Evolutionary conservation across 768 basidiomycete species (phyloP), one percentile per base, ranked within the genome.

Genomic region (Pisolithus orientalis): DNA sequence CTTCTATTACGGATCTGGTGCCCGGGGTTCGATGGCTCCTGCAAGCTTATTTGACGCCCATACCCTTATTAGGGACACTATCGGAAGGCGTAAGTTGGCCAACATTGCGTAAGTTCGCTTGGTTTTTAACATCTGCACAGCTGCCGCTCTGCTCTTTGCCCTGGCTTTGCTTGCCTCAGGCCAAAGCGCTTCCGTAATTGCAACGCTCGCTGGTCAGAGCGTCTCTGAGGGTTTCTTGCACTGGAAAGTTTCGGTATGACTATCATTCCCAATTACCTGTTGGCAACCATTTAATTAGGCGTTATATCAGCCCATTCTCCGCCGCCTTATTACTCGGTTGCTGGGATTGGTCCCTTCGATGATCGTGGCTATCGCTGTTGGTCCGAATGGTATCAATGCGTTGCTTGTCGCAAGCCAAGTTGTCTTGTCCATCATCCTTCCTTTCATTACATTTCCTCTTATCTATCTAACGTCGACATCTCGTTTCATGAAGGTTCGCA

Each of bases 351-450:
- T 94, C 29, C 94, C 94, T 1, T 84, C 90, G 10, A 79, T 91
- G 67, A 75, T 77, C 5, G 86, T 96, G 39, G 90, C 93, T 1
- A 71, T 85, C 16, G 77, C 82, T 0, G 71, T 87, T 11, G 94
- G 94, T 1, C 70, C 77, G 31, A 56, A 61, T 3, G 94, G 93
- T 3, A 76, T 95, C 54, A 80, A 85, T 62, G 70, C 80, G 2
- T 77, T 97, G 29, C 82, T 97, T n/a, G 86, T 97, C 40, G 81
- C 77, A 2, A 90, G 83, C 3, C 94, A 96, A 65, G 94, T 94
- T 49, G 75, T 85, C 34, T 77, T 97, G 28, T 85, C 86, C 27
- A 77, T 95, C 64, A 80, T 90, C 8, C 79, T 94, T 4, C 92
- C 92, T 0, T 93, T 93, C 70, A 77, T 94, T 70, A 78, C 83